Evolutionary conservation across 2,329 filamentous ascomycete genomes (phyloP).

Genomic region (Leptographium flavum): DNA sequence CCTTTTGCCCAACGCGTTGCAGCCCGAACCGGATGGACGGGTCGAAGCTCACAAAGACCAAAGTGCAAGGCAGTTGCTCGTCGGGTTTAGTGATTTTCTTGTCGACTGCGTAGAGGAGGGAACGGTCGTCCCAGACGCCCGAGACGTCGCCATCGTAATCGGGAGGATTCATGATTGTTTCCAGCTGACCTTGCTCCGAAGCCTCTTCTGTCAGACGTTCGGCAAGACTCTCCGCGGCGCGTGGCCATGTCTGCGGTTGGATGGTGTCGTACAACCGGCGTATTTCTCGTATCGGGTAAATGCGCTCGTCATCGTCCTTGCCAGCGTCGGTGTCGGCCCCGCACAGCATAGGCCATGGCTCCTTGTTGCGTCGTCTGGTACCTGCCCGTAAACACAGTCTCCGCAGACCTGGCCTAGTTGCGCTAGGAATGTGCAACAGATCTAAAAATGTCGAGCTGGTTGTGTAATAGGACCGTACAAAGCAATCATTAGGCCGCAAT

Average conservation of each 20-base stretch:
- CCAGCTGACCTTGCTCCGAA: too few species aligned
- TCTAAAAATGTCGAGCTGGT: constrained; percentile 43
- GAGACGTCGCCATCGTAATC: constrained; percentile 20
- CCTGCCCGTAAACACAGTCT: constrained; percentile 30
- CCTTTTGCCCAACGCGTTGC: neutral
- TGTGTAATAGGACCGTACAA: constrained; percentile 39
- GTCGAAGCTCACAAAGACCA: constrained; percentile 30
- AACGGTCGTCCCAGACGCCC: constrained; percentile 31
- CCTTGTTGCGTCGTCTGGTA: constrained; percentile 24
- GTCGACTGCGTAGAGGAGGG: constrained; percentile 29
- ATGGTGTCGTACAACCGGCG: constrained; percentile 13
- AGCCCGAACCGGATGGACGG: constrained; percentile 20
- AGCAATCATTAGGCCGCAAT: constrained; percentile 38
- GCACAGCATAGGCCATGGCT: too few species aligned
- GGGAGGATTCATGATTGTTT: constrained; percentile 27
- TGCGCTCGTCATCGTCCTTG: too few species aligned
- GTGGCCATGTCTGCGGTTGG: constrained; percentile 21
- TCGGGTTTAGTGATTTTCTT: neutral
- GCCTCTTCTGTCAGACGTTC: too few species aligned
- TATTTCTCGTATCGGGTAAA: constrained; percentile 13
- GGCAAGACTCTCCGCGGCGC: too few species aligned
- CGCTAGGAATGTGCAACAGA: constrained; percentile 35
- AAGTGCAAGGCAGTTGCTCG: constrained; percentile 8
- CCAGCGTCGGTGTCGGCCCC: neutral
- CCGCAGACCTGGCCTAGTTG: constrained; percentile 16